phyloP scores from a whole-genome alignment of 2,329 filamentous ascomycete genomes.

The Cercospora brassicicola region DNA sequence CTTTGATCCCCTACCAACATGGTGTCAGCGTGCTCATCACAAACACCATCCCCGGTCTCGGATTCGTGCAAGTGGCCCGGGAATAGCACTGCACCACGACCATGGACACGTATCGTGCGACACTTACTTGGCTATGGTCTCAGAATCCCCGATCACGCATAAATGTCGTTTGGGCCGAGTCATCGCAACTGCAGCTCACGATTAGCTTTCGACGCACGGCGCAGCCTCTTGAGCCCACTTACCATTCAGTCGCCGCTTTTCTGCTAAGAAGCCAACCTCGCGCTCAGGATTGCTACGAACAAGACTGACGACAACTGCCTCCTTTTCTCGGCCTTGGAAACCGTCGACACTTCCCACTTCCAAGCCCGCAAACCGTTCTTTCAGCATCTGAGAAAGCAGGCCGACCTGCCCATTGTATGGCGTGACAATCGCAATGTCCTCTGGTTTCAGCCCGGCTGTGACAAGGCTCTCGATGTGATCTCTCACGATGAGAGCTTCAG shows the following conservation, averaged over 20 bases:
- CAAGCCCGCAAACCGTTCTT: constrained; percentile 77
- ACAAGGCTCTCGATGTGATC: constrained; percentile 75
- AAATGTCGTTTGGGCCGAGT: constrained; percentile 88
- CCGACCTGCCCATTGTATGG: constrained; percentile 95
- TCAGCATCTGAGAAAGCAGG: constrained; percentile 71
- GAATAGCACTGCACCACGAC: not conserved
- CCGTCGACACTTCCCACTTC: constrained; percentile 97
- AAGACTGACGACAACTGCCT: constrained; percentile 89
- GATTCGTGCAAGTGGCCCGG: not conserved
- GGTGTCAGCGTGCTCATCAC: constrained; percentile 1
- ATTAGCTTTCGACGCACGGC: constrained; percentile 1
- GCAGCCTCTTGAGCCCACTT: constrained; percentile 41
- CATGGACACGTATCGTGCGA: not conserved
- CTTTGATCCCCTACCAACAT: constrained; percentile 65
- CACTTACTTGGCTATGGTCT: constrained; percentile 83
- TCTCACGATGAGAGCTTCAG: constrained; percentile 79
- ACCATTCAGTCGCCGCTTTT: constrained; percentile 92
- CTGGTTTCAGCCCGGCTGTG: constrained; percentile 73
- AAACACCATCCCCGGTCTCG: not conserved
- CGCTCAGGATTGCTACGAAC: constrained; percentile 84
- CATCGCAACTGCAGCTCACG: constrained; percentile 73
- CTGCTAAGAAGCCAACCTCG: constrained; percentile 89
- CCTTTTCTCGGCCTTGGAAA: constrained; percentile 96
- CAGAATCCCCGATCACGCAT: constrained; percentile 88
- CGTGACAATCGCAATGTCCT: constrained; percentile 90